Evolutionary conservation across 805 yeast genomes (phyloP).

Genomic region (Sugiyamaella mastotermitis): DNA sequence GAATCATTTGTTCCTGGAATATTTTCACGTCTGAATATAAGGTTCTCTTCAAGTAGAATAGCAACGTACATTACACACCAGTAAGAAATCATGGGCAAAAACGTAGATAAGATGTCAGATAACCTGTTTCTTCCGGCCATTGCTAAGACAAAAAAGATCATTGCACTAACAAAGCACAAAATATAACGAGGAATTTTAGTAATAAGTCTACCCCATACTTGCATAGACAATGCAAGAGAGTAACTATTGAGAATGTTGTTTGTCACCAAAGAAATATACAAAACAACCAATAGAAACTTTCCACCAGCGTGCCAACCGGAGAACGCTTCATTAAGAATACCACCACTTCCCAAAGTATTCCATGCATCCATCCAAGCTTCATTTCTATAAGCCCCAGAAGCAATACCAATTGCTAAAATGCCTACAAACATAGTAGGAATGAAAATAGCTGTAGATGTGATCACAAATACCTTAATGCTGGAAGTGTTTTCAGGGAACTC

Average conservation of each 20-base stretch:
- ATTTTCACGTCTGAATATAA: constrained; percentile 53
- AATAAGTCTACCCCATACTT: constrained; percentile 42
- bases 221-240: constrained; percentile 76
- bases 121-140: constrained; percentile 71
- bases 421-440: constrained; percentile 76
- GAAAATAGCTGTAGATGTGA: constrained; percentile 62
- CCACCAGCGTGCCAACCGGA: constrained; percentile 72
- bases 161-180: constrained; percentile 60
- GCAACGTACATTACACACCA: constrained; percentile 81
- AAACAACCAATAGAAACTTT: constrained; percentile 61
- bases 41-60: constrained; percentile 66
- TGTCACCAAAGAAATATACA: constrained; percentile 70
- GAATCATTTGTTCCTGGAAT: constrained; percentile 37
- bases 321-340: constrained; percentile 60
- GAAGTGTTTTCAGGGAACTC: constrained; percentile 70
- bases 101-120: constrained; percentile 67
- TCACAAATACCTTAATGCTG: constrained; percentile 44
- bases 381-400: constrained; percentile 55
- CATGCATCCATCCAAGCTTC: constrained; percentile 56
- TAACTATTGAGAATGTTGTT: constrained; percentile 78
- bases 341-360: constrained; percentile 63
- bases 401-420: constrained; percentile 62
- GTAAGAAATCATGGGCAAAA: constrained; percentile 86
- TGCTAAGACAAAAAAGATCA: constrained; percentile 61
- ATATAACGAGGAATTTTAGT: constrained; percentile 72